Conservation (phyloP, 2,329 filamentous ascomycete species). For the Neonectria sp. region DNA sequence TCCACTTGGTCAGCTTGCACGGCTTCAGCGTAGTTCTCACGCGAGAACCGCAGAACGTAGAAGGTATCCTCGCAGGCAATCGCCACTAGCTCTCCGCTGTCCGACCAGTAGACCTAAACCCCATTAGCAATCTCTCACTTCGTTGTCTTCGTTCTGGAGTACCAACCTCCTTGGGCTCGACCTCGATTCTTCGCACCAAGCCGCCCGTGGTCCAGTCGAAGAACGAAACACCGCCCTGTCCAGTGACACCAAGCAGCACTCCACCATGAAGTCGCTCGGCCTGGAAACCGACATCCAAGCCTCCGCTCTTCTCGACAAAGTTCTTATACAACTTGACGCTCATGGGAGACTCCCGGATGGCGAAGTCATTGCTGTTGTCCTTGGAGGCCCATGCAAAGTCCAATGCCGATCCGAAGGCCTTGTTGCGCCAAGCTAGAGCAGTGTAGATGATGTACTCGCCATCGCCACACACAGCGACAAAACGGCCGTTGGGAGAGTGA, state of each 20-base stretch:
- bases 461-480: constrained; percentile 87
- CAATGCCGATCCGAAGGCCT: constrained; percentile 94
- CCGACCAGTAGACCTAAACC: constrained; percentile 91
- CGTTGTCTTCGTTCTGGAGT: background rate
- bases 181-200: constrained; percentile 92
- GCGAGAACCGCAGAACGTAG: constrained; percentile 92
- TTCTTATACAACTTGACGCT: constrained; percentile 99
- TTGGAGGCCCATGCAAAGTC: constrained; percentile 98
- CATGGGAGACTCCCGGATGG: constrained; percentile 93
- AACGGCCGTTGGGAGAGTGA: constrained; percentile 96
- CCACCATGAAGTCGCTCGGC: constrained; percentile 93
- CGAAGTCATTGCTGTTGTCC: constrained; percentile 98
- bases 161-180: constrained; percentile 70
- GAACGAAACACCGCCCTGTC: constrained; percentile 93
- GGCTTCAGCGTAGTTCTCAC: constrained; percentile 89
- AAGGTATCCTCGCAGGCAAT: constrained; percentile 96
- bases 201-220: constrained; percentile 96
- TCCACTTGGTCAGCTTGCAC: constrained; percentile 87
- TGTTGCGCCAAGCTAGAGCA: constrained; percentile 95
- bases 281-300: constrained; percentile 94
- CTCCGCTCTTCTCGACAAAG: constrained; percentile 91
- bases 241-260: constrained; percentile 92
- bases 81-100: constrained; percentile 92
- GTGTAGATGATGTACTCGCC: constrained; percentile 99
- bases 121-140: constrained; percentile 19